These are phyloP conservation scores for Bifiguratus adelaidae DNA, from an alignment of 192 early-diverging fungal species.

Conservation along the genomic window DNA sequence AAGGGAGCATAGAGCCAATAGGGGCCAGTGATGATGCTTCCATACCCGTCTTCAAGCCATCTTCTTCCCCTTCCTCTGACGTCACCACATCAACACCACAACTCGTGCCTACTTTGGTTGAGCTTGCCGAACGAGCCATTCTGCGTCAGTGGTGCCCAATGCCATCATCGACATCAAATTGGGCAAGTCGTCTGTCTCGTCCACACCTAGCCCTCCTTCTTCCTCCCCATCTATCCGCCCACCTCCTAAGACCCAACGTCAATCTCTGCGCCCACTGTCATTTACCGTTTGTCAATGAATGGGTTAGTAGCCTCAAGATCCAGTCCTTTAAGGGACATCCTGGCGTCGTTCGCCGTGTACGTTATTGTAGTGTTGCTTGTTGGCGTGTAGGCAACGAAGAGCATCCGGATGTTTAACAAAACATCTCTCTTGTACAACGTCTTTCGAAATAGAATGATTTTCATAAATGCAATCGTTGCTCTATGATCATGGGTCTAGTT, in stretches of 20 bases:
- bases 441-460: too few relatives aligned
- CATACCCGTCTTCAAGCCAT: too few relatives aligned
- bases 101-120: conserved; percentile 27
- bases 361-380: conserved; percentile 32
- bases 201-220: conserved; percentile 14
- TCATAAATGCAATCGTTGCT: too few relatives aligned
- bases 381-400: conserved; percentile 5
- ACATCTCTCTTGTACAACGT: too few relatives aligned
- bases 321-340: conserved; percentile 39
- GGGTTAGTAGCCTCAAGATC: conserved; percentile 38
- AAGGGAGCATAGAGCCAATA: too few relatives aligned
- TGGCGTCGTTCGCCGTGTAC: conserved; percentile 33
- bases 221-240: conserved; percentile 15
- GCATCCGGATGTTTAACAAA: background rate
- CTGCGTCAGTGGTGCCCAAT: conserved; percentile 13
- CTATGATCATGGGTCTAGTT: too few relatives aligned
- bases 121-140: conserved; percentile 25
- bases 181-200: too few relatives aligned
- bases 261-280: conserved; percentile 23
- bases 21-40: too few relatives aligned
- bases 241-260: too few relatives aligned
- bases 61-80: background rate
- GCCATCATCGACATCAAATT: conserved; percentile 10
- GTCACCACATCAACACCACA: conserved; percentile 1
- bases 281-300: conserved; percentile 36